Base-by-base conservation (phyloP, 1,284 basidiomycete genomes). In the Mycena citricolor region DNA sequence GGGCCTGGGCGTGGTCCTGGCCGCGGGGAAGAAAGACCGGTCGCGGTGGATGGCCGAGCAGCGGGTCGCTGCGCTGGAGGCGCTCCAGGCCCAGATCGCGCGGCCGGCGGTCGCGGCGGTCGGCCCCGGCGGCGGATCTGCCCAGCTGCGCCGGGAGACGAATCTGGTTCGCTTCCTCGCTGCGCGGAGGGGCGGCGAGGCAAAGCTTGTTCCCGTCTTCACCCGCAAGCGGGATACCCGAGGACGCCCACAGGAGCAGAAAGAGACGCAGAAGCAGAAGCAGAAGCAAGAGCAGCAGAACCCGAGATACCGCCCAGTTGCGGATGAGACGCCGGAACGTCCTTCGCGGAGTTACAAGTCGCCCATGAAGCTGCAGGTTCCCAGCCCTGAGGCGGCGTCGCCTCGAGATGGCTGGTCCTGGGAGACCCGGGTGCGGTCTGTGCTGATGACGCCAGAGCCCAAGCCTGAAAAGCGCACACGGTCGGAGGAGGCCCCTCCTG, bases 1-100 rank as follows among this genome's bases (percentile, higher is more conserved):
- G 12, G 17, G 17, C 14, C 39, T 48, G 4, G 32, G 41, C 4
- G 45, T 19, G 4, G 25, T 42, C 21, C 35, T 20, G 6, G 13
- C 5, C 10, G 31, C 42, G 4, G 43, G 37, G 8, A 34, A 35
- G 19, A 42, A 41, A 20, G 51, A 52, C n/a, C 14, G 6, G 30
- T 20, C 39, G 11, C 42, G 51, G 21, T 52, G 51, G 51, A 42
- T 45, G 47, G 51, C 45, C 4, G 51, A 52, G 37, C 51, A 40
- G 4, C 51, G 39, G 5, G 42, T 52, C 8, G 31, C 35, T 5
- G 26, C 42, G 30, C 32, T 49, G 30, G 43, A 52, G 14, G 14
- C 42, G 0, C 35, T 52, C 1, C 51, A 46, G 19, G 32, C 25
- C 6, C 28, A 45, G n/a, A 10, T 49, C 17, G n/a, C n/a, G n/a